phyloP scores from a whole-genome alignment of 768 basidiomycete genomes.

The Russula compacta region DNA sequence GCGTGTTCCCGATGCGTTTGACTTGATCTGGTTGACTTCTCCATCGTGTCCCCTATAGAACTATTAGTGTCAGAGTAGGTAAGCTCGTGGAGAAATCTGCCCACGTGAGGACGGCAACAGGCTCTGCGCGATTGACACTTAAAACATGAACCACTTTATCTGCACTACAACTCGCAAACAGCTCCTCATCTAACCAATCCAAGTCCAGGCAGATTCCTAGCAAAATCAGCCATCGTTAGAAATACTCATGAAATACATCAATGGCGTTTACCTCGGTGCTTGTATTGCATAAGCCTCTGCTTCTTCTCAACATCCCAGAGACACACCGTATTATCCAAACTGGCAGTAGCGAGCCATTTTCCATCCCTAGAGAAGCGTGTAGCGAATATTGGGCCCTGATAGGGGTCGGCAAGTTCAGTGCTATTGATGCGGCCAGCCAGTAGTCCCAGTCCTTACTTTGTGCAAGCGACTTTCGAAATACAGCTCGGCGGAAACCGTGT shows the following conservation, averaged over 20 bases:
- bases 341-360: conserved; percentile 64
- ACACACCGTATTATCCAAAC: conserved; percentile 68
- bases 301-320: conserved; percentile 69
- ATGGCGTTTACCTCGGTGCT: conserved; percentile 48
- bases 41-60: conserved; percentile 54
- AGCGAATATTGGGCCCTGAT: conserved; percentile 73
- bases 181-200: conserved; percentile 65
- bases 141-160: conserved; percentile 57
- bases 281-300: conserved; percentile 52
- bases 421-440: not conserved
- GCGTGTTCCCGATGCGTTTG: conserved; percentile 53
- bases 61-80: not conserved
- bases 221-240: not conserved
- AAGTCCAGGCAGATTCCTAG: conserved; percentile 73
- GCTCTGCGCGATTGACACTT: conserved; percentile 41
- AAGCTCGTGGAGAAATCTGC: conserved; percentile 22
- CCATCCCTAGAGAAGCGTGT: conserved; percentile 68
- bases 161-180: conserved; percentile 67
- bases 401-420: not conserved
- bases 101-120: conserved; percentile 56
- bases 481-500: conserved; percentile 46
- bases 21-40: conserved; percentile 73
- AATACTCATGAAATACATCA: not conserved
- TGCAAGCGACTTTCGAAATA: conserved; percentile 60
- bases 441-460: conserved; percentile 39